A percentile compares a stretch with the other conserved stretches of the same genome.
Conservation (phyloP, 2,329 filamentous ascomycete species). For the Penicillium sp. region DNA sequence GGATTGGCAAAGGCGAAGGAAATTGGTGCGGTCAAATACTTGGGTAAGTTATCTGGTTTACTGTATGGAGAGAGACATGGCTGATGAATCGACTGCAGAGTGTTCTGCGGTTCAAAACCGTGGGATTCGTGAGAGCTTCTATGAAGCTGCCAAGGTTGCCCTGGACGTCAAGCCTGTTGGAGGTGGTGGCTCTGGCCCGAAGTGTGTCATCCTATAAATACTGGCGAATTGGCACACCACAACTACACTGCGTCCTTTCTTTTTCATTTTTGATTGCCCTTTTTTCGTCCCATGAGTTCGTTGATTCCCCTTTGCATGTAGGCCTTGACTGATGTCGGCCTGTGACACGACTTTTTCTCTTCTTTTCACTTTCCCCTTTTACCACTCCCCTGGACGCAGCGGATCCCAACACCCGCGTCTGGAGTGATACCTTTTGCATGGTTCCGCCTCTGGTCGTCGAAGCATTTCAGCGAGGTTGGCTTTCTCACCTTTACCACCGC, state of each 20-base stretch:
- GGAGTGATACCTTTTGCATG: slow-evolving; percentile 12
- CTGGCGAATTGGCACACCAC: not conserved
- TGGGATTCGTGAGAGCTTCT: slow-evolving; percentile 97
- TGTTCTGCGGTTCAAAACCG: slow-evolving; percentile 98
- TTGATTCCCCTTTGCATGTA: slow-evolving; percentile 25
- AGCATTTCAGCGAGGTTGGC: slow-evolving; percentile 25
- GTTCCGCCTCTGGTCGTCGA: slow-evolving; percentile 14
- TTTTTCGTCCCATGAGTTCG: slow-evolving; percentile 1
- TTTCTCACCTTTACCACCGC: slow-evolving; percentile 6
- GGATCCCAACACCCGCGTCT: not conserved
- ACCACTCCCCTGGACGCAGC: not conserved
- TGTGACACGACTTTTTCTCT: slow-evolving; percentile 7
- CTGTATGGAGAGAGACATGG: not conserved
- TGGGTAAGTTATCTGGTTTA: slow-evolving; percentile 54
- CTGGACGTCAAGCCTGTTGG: slow-evolving; percentile 54
- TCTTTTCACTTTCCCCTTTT: slow-evolving; percentile 9
- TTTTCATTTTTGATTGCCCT: not conserved
- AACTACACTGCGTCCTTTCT: slow-evolving; percentile 5
- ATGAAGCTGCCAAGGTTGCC: slow-evolving; percentile 92
- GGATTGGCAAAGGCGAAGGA: slow-evolving; percentile 87
- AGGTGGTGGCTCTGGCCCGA: slow-evolving; percentile 29
- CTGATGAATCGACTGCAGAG: slow-evolving; percentile 53
- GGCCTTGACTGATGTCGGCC: slow-evolving; percentile 9
- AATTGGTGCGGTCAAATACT: slow-evolving; percentile 89
- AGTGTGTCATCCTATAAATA: slow-evolving; percentile 37